Evolutionary conservation across 2,329 filamentous ascomycete genomes (phyloP).

Genomic region (Aspergillus puulaauensis): DNA sequence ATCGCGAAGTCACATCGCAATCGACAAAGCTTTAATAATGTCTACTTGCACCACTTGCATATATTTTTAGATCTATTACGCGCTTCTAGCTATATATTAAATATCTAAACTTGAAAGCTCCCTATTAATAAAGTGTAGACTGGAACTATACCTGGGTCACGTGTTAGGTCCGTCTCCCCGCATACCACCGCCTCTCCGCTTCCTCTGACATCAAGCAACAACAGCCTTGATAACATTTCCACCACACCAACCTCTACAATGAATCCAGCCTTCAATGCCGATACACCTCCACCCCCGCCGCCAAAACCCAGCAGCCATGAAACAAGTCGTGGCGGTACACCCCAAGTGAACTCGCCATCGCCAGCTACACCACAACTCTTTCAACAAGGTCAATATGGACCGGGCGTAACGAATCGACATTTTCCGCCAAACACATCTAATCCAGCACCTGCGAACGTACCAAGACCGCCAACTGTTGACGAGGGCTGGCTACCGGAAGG

Average conservation of each 20-base stretch:
- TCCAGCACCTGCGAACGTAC: conserved; percentile 16
- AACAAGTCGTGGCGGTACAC: conserved; percentile 65
- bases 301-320: conserved; percentile 72
- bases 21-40: no score
- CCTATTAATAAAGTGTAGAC: no score
- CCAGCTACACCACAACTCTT: conserved; percentile 45
- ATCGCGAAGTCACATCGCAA: no score
- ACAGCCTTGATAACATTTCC: background rate
- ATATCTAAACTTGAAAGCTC: no score
- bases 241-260: conserved; percentile 17
- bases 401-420: conserved; percentile 9
- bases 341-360: conserved; percentile 48
- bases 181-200: background rate
- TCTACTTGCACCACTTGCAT: background rate
- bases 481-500: conserved; percentile 72
- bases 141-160: background rate
- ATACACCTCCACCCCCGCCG: conserved; percentile 66
- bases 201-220: background rate
- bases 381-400: conserved; percentile 26
- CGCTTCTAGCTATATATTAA: background rate
- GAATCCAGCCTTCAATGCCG: conserved; percentile 44
- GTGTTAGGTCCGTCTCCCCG: background rate
- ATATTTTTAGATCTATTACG: background rate
- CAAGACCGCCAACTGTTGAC: conserved; percentile 48
- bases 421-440: conserved; percentile 10